A percentile compares a stretch with the other conserved stretches of the same genome.
Evolutionary conservation across 257 asterid species (phyloP).

Genomic region (Solanum sitiens): DNA sequence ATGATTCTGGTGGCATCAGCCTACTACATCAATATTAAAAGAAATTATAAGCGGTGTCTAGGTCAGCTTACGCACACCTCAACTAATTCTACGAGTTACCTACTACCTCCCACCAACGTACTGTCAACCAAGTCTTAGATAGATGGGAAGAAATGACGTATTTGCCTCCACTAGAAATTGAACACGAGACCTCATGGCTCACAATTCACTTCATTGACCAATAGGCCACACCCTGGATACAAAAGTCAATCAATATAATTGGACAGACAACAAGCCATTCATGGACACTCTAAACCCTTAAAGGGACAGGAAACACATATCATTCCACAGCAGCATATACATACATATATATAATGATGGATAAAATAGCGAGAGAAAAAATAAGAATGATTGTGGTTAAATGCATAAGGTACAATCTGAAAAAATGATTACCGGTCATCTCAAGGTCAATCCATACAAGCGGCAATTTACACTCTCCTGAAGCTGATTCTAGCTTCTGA

Average conservation of each 20-base stretch:
- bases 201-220: neutral
- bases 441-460: conserved; percentile 98
- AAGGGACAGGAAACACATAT: neutral
- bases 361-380: neutral
- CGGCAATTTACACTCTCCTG: conserved; percentile 54
- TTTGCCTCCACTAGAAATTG: neutral
- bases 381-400: conserved; percentile 39
- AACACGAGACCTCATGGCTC: neutral
- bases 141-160: neutral
- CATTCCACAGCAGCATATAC: neutral
- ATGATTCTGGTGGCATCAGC: neutral
- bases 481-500: conserved; percentile 12
- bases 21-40: neutral
- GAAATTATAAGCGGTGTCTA: neutral
- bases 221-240: neutral
- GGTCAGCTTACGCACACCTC: neutral
- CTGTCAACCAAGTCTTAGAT: neutral
- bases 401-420: conserved; percentile 53
- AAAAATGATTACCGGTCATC: conserved; percentile 68
- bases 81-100: neutral
- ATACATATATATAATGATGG: neutral
- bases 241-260: neutral
- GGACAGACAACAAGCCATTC: neutral
- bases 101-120: neutral
- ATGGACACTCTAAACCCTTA: neutral